Conservation (phyloP, 1,284 basidiomycete genomes). For the Apiotrichum sp. region DNA sequence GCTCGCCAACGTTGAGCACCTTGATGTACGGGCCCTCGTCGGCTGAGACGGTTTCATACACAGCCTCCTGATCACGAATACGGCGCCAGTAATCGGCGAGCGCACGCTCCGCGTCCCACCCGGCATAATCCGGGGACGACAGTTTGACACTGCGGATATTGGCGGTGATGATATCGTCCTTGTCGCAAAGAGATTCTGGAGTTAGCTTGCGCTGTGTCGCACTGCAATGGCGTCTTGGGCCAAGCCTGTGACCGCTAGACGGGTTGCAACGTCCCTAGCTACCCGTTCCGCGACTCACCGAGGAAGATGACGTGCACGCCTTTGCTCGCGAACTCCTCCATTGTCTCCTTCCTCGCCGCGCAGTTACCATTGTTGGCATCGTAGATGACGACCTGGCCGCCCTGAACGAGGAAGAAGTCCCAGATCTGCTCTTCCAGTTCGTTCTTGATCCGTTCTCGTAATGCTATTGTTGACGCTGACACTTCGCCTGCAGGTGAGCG, state of each 20-base stretch:
- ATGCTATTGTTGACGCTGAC: conserved; percentile 66
- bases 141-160: conserved; percentile 98
- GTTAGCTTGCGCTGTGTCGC: background rate
- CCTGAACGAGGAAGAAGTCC: conserved; percentile 71
- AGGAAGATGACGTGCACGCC: conserved; percentile 90
- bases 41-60: conserved; percentile 61
- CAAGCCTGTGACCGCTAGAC: background rate
- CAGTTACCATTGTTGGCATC: conserved; percentile 95
- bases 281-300: conserved; percentile 53
- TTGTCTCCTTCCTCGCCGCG: conserved; percentile 61
- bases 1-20: conserved; percentile 93
- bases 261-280: background rate
- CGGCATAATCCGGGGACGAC: conserved; percentile 90
- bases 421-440: conserved; percentile 83
- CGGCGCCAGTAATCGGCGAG: conserved; percentile 84
- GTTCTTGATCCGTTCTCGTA: conserved; percentile 66
- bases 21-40: conserved; percentile 86
- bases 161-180: conserved; percentile 83
- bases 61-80: conserved; percentile 78
- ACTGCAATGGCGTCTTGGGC: no score
- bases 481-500: conserved; percentile 56
- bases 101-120: conserved; percentile 87
- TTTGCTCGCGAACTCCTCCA: conserved; percentile 73
- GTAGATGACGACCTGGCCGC: conserved; percentile 94
- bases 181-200: conserved; percentile 76